phyloP scores from a whole-genome alignment of 148 eudicot species.

The Camellia japonica region DNA sequence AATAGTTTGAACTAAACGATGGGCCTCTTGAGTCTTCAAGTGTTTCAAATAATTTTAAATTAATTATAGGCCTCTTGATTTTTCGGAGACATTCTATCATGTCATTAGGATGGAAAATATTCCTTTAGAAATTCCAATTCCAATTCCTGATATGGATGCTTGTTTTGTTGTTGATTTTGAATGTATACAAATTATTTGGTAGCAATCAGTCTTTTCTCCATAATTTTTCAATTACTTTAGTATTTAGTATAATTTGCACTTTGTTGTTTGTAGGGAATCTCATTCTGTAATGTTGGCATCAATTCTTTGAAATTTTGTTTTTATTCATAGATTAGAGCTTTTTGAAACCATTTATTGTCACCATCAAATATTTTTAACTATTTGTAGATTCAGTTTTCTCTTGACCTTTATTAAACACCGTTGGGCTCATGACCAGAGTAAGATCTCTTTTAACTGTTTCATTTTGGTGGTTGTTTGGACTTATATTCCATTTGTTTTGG shows the following conservation, averaged over 20 bases:
- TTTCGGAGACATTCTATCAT: background rate
- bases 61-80: background rate
- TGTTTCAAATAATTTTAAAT: background rate
- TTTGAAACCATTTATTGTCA: background rate
- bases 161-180: background rate
- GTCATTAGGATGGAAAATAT: background rate
- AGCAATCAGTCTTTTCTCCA: background rate
- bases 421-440: slow-evolving; percentile 39
- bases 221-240: background rate
- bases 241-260: slow-evolving; percentile 2
- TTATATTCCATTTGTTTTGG: too few relatives aligned
- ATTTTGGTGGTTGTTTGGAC: background rate
- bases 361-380: background rate
- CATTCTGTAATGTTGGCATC: background rate
- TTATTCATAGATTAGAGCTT: background rate
- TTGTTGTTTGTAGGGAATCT: slow-evolving; percentile 1
- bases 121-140: too few relatives aligned
- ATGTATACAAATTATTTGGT: background rate
- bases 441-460: slow-evolving; percentile 12
- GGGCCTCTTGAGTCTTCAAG: background rate
- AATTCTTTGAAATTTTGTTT: background rate
- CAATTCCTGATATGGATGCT: background rate
- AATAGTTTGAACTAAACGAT: background rate
- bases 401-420: slow-evolving; percentile 23
- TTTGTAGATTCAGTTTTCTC: slow-evolving; percentile 13